A percentile compares a stretch with the other conserved stretches of the same genome.
Conservation (phyloP, 23 red algal genomes). For the Gracilaria domingensis region DNA sequence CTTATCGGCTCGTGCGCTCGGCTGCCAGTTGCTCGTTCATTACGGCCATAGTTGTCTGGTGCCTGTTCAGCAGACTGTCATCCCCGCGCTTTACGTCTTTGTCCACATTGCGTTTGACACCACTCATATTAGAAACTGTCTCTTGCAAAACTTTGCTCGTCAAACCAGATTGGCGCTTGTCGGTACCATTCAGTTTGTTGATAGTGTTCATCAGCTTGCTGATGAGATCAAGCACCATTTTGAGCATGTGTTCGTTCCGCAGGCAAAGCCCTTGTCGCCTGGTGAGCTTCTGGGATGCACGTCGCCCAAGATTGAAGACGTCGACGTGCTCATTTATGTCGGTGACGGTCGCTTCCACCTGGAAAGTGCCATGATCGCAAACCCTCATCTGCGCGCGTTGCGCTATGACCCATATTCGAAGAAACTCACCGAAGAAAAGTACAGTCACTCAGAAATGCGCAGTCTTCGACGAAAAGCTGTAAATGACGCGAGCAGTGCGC, state of each 20-base stretch:
- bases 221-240: slow-evolving; percentile 44
- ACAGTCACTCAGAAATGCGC: slow-evolving; percentile 83
- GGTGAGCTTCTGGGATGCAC: slow-evolving; percentile 99
- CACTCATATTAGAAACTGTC: slow-evolving; percentile 67
- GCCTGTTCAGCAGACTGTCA: slow-evolving; percentile 67
- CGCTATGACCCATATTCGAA: slow-evolving; percentile 99
- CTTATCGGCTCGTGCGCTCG: slow-evolving; percentile 76
- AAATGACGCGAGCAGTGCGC: slow-evolving; percentile 30
- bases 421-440: slow-evolving; percentile 82
- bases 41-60: slow-evolving; percentile 98
- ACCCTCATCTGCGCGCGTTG: slow-evolving; percentile 75
- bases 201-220: slow-evolving; percentile 51
- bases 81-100: slow-evolving; percentile 95
- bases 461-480: slow-evolving; percentile 66
- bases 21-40: slow-evolving; percentile 91
- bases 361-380: slow-evolving; percentile 97
- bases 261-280: slow-evolving; percentile 91
- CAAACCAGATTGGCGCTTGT: slow-evolving; percentile 68
- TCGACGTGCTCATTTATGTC: slow-evolving; percentile 83
- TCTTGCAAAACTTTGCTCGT: slow-evolving; percentile 67
- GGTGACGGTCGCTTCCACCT: slow-evolving; percentile 98
- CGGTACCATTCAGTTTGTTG: slow-evolving; percentile 97
- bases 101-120: slow-evolving; percentile 88
- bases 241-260: slow-evolving; percentile 61
- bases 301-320: slow-evolving; percentile 68